Percentiles rank a stretch among this genome's conserved stretches.
Evolutionary conservation across 805 yeast genomes (phyloP).

Genomic region (Candida ulmi): DNA sequence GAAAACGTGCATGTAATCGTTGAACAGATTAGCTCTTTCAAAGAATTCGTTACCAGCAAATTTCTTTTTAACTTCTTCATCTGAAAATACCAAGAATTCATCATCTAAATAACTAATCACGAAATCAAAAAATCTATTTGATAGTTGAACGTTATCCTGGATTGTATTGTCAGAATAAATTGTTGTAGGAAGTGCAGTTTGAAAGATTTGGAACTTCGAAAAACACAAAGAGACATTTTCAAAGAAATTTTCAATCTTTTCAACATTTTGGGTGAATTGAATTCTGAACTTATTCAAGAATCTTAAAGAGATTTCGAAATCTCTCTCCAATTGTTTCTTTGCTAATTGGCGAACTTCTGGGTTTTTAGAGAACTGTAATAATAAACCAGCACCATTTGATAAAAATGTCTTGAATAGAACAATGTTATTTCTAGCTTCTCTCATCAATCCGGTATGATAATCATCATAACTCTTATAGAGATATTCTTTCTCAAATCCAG

Average conservation of each 20-base stretch:
- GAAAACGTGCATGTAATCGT: slow-evolving; percentile 17
- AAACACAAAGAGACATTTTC: slow-evolving; percentile 18
- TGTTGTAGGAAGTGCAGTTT: slow-evolving; percentile 16
- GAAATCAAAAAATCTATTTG: slow-evolving; percentile 18
- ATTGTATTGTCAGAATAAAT: slow-evolving; percentile 17
- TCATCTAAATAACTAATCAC: slow-evolving; percentile 14
- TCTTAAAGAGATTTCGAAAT: slow-evolving; percentile 21
- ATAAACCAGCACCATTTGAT: slow-evolving; percentile 18
- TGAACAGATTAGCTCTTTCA: slow-evolving; percentile 16
- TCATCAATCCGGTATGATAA: slow-evolving; percentile 11
- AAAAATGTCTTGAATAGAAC: slow-evolving; percentile 21
- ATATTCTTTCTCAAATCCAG: slow-evolving; percentile 16
- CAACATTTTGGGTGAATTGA: slow-evolving; percentile 4
- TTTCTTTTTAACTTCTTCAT: slow-evolving; percentile 7
- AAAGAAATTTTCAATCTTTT: slow-evolving; percentile 11
- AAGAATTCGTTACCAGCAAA: slow-evolving; percentile 8
- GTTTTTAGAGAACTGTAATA: slow-evolving; percentile 9
- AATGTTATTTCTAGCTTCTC: slow-evolving; percentile 20
- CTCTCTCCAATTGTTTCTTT: slow-evolving; percentile 10
- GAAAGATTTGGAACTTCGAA: slow-evolving; percentile 22
- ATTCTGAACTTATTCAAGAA: slow-evolving; percentile 21
- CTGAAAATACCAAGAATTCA: slow-evolving; percentile 15
- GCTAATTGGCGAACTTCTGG: slow-evolving; percentile 10
- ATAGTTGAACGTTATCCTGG: slow-evolving; percentile 17
- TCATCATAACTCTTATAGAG: slow-evolving; percentile 19